These are phyloP conservation scores for Hypoxylon intermedium DNA, from an alignment of 495 filamentous ascomycete genomes.

Conservation along the genomic window DNA sequence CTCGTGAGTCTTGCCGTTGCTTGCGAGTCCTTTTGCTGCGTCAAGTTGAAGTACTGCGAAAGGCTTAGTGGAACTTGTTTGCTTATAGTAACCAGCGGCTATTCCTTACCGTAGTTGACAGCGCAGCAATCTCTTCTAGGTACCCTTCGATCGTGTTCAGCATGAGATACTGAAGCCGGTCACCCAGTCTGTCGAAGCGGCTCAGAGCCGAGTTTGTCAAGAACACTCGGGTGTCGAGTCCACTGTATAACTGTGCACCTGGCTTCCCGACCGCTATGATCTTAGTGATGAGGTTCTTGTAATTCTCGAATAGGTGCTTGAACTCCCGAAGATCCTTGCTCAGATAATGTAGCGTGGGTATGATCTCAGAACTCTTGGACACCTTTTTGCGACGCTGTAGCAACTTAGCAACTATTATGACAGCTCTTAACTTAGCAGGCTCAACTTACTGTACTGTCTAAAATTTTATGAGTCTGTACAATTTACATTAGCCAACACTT, in stretches of 20 bases:
- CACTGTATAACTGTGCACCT: slow-evolving; percentile 28
- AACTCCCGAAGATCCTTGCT: slow-evolving; percentile 77
- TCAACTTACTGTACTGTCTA: slow-evolving; percentile 40
- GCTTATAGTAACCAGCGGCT: too few relatives aligned
- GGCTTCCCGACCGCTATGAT: slow-evolving; percentile 50
- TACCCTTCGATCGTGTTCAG: slow-evolving; percentile 82
- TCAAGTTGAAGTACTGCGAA: slow-evolving; percentile 82
- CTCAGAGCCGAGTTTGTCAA: slow-evolving; percentile 70
- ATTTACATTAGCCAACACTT: slow-evolving; percentile 8
- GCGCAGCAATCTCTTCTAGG: slow-evolving; percentile 76
- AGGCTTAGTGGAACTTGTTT: slow-evolving; percentile 27
- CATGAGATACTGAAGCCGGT: slow-evolving; percentile 79
- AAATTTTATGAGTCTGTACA: slow-evolving; percentile 38
- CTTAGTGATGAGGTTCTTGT: slow-evolving; percentile 77
- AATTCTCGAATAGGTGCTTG: slow-evolving; percentile 79
- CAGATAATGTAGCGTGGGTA: slow-evolving; percentile 57
- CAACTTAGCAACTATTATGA: slow-evolving; percentile 7
- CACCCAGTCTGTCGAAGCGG: slow-evolving; percentile 77
- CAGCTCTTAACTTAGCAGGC: background rate
- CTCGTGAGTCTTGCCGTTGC: slow-evolving; percentile 79
- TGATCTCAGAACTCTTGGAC: slow-evolving; percentile 47
- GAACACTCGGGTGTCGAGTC: slow-evolving; percentile 56
- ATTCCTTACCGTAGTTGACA: slow-evolving; percentile 66
- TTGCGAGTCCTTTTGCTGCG: slow-evolving; percentile 81
- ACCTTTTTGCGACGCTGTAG: slow-evolving; percentile 34